These are phyloP conservation scores for Phytophthora agathidicida DNA, from an alignment of 352 stramenopile species.

Conservation along the genomic window DNA sequence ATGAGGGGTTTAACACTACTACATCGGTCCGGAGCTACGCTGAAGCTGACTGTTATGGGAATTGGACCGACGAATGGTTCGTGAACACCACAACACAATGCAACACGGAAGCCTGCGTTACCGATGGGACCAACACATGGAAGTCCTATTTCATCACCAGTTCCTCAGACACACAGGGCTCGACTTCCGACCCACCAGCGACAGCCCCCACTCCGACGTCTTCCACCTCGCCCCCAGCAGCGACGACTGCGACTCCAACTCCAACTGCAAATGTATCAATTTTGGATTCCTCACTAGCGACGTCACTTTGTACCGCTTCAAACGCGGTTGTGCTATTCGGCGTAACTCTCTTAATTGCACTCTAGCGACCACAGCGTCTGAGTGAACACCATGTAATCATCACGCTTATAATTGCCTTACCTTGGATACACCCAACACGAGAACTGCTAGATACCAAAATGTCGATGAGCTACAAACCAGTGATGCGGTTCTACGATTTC, in stretches of 20 bases:
- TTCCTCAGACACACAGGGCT: neutral
- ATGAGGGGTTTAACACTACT: slow-evolving; percentile 1
- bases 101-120: slow-evolving; percentile 25
- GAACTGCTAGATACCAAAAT: too few relatives aligned
- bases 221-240: neutral
- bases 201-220: slow-evolving; percentile 2
- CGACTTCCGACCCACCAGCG: neutral
- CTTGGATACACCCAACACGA: too few relatives aligned
- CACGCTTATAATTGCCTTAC: too few relatives aligned
- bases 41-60: slow-evolving; percentile 3
- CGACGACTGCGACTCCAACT: neutral
- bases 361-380: too few relatives aligned
- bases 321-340: neutral
- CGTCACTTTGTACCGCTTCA: neutral
- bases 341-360: too few relatives aligned
- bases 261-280: slow-evolving; percentile 1
- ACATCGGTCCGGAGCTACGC: slow-evolving; percentile 14
- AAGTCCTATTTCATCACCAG: slow-evolving; percentile 13
- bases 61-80: slow-evolving; percentile 18
- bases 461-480: too few relatives aligned
- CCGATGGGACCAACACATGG: slow-evolving; percentile 13
- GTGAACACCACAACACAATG: neutral
- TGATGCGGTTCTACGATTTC: too few relatives aligned
- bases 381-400: too few relatives aligned
- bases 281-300: slow-evolving; percentile 2